Evolutionary conservation across 1,139 yeast genomes (phyloP), one percentile per base, ranked within the genome.

Genomic region (Zhuliangozyma parablackwelliae): DNA sequence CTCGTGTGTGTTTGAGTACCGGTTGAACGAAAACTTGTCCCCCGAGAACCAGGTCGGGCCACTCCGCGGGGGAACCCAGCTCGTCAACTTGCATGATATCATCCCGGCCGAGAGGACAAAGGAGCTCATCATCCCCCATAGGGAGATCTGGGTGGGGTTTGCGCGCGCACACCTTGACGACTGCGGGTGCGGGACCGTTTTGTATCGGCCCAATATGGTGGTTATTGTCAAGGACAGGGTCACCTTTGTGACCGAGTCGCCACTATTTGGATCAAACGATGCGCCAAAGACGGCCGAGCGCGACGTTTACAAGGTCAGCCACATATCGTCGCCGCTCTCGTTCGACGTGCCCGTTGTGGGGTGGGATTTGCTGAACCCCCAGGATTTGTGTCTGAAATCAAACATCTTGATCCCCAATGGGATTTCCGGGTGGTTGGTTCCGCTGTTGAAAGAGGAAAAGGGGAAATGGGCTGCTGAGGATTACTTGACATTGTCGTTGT

Each of bases 71-170:
- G 69, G 69, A 2, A 63, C 66, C 1, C 57, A 55, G 39, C 41
- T 59, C 43, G 41, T 56, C 3, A 56, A 53, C 37, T 30, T 59
- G 10, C 51, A 51, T 31, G 39, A 49, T 3, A 33, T 56, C 21
- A 32, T 48, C 34, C 41, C 0, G 12, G 31, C 25, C 13, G 33
- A 33, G 3, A 31, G 32, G 2, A 21, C 31, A 3, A 29, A 35
- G 20, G 26, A 35, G 5, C 28, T 49, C 6, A 39, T 51, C 2
- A 31, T 61, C 7, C 51, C 58, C 4, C 59, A 59, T 12, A 55
- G 66, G 33, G 73, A 73, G 42, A 60, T 72, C 43, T 75, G 78
- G 78, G 50, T 74, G 12, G 76, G 77, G 0, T 69, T 74, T 44
- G 73, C 75, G 1, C 60, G 77, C 39, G 65, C 75, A 3, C 76